These are phyloP conservation scores for Geranium rotundifolium DNA, from an alignment of 345 rosid genomes.

Conservation along the genomic window DNA sequence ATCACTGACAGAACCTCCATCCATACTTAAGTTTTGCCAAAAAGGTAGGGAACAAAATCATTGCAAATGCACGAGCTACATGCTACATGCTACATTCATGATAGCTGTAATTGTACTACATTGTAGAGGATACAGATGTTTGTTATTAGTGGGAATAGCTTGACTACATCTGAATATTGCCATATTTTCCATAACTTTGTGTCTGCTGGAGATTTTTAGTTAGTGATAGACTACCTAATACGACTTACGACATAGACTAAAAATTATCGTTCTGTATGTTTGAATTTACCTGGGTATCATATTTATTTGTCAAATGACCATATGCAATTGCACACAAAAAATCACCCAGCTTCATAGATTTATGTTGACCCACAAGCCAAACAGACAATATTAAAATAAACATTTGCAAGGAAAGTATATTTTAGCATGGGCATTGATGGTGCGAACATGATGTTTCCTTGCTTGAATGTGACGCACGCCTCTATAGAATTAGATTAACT, in stretches of 20 bases:
- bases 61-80: neutral
- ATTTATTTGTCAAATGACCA: neutral
- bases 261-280: neutral
- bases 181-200: neutral
- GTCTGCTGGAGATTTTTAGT: neutral
- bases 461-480: no score
- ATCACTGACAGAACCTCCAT: neutral
- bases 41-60: neutral
- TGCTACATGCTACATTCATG: neutral
- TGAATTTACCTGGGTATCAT: neutral
- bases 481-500: no score
- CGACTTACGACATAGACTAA: neutral
- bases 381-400: neutral
- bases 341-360: neutral
- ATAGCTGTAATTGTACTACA: neutral
- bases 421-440: neutral
- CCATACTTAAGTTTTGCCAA: neutral
- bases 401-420: neutral
- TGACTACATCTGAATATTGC: neutral
- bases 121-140: neutral
- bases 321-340: neutral
- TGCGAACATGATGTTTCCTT: no score
- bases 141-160: neutral
- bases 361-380: neutral
- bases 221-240: neutral